Conservation (phyloP, 31 red algal species). For the Porphyra umbilicalis region DNA sequence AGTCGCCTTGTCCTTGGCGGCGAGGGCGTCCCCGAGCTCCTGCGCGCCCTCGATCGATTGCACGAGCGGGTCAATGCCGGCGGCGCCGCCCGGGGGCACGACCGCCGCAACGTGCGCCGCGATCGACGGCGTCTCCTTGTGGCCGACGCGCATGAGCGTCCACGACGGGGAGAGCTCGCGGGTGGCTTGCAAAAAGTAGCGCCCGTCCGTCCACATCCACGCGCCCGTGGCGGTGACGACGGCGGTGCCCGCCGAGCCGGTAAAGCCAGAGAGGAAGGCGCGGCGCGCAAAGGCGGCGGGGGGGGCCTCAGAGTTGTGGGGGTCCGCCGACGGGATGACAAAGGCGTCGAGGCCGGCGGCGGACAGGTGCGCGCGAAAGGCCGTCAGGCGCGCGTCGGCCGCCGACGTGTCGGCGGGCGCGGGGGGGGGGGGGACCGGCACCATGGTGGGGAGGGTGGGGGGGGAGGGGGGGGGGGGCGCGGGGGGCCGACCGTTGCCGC, state of each 20-base stretch:
- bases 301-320: constrained; percentile 70
- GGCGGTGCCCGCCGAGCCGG: constrained; percentile 85
- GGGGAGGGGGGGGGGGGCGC: too few relatives aligned
- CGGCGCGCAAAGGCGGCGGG: constrained; percentile 52
- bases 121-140: constrained; percentile 46
- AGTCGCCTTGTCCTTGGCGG: background rate
- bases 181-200: constrained; percentile 81
- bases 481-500: too few relatives aligned
- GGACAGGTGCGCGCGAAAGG: constrained; percentile 28
- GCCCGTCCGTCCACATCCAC: constrained; percentile 84
- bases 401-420: background rate
- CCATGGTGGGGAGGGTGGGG: background rate
- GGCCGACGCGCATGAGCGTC: constrained; percentile 65
- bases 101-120: constrained; percentile 15
- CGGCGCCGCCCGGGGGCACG: constrained; percentile 7
- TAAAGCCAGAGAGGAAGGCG: constrained; percentile 64
- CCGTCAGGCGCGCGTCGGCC: constrained; percentile 9
- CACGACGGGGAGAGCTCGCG: constrained; percentile 51
- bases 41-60: constrained; percentile 25
- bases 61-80: constrained; percentile 57
- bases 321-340: constrained; percentile 44
- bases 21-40: constrained; percentile 13
- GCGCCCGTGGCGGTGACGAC: constrained; percentile 51
- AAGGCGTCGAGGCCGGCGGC: constrained; percentile 32
- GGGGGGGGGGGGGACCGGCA: background rate